These are phyloP conservation scores for Cladosporium sp. DNA, from an alignment of 2,329 filamentous ascomycete species.

Conservation along the genomic window DNA sequence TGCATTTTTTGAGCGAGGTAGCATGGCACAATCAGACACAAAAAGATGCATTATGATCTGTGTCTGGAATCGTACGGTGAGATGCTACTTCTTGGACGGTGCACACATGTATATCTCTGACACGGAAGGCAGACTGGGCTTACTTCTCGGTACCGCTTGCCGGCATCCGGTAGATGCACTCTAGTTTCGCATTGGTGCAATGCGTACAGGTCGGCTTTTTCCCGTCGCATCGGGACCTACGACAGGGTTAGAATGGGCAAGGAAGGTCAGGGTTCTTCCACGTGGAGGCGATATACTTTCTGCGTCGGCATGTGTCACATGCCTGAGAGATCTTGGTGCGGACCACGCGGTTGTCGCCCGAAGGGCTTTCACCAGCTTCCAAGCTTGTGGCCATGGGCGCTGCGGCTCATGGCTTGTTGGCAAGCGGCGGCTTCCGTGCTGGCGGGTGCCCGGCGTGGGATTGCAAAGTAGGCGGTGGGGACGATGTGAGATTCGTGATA, in stretches of 20 bases:
- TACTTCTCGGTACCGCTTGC: conserved; percentile 7
- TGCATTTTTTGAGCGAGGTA: no score
- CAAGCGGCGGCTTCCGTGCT: conserved; percentile 7
- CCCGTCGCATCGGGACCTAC: conserved; percentile 11
- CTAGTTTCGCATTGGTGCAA: conserved; percentile 10
- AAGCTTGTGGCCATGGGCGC: conserved; percentile 8
- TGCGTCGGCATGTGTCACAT: conserved; percentile 12
- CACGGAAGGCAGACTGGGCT: not conserved
- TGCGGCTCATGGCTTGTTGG: conserved; percentile 6
- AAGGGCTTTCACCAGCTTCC: conserved; percentile 5
- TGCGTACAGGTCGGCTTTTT: conserved; percentile 9
- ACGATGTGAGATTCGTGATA: conserved; percentile 1
- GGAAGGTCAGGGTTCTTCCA: not conserved
- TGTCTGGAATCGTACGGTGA: no score
- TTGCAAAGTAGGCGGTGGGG: conserved; percentile 1
- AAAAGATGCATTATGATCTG: no score
- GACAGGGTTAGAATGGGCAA: not conserved
- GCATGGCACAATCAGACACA: no score
- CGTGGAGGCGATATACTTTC: conserved; percentile 5
- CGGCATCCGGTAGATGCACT: conserved; percentile 8
- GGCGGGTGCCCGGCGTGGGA: conserved; percentile 4
- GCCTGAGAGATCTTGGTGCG: conserved; percentile 11
- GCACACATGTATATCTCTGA: not conserved
- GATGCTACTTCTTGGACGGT: no score
- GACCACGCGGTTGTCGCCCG: conserved; percentile 3